Evolutionary conservation across 257 asterid genomes (phyloP), one percentile per base, ranked within the genome.

Genomic region (Striga asiatica): DNA sequence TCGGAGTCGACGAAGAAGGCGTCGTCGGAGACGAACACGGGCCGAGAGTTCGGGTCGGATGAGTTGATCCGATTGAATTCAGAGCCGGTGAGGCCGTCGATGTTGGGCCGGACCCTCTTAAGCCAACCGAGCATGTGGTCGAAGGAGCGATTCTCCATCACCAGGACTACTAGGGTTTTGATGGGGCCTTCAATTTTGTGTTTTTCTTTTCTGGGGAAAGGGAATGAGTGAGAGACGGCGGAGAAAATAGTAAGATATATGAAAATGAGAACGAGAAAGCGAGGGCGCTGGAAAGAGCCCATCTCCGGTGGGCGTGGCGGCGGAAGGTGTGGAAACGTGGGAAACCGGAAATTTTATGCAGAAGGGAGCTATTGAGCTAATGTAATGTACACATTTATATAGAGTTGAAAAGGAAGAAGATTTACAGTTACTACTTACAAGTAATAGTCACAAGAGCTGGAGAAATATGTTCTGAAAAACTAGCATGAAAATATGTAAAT

Each of bases 61-160:
- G 94, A 76, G 84, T 83, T 83, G 60, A 80, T 62, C 51, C 64
- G 73, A 65, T 89, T 86, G 68, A 73, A 86, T 56, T 89, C 98
- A 27, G 84, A 43, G 11, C 98, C 98, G 18, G 64, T 67, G 6
- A 89, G 75, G 4, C 98, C 98, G 54, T 80, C 89, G 24, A 89
- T 83, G 6, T 86, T 96, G 32, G 96, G 98, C 0, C 98, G 86
- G 73, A 55, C 24, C 11, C 48, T 70, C 60, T 72, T 88, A 29
- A 89, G 69, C 98, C 98, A 89, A 22, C 98, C 98, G 14, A 89
- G 73, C 46, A 89, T 66, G 54, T 89, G 98, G 50, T 89, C 98
- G 69, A 89, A 89, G 22, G 98, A 89, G 49, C 98, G 98, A 28
- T 89, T 89, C 31, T 89, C 98, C 98, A 89, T 89, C 10, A 89